Evolutionary conservation across 2,329 filamentous ascomycete genomes (phyloP).

Genomic region (Alternaria viburni): DNA sequence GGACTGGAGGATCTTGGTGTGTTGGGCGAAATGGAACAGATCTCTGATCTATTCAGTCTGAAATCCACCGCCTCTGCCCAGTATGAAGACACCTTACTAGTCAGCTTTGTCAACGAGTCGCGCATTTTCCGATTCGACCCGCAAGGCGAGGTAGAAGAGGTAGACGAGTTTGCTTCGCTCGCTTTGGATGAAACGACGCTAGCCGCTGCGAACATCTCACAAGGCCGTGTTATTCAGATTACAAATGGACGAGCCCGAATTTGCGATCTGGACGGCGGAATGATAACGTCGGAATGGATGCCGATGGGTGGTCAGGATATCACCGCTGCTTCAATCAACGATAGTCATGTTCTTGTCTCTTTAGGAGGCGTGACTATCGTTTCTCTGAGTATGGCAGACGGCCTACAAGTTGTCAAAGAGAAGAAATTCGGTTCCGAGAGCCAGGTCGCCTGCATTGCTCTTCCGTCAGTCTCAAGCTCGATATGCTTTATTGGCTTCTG

Average conservation of each 20-base stretch:
- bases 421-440: conserved; percentile 70
- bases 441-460: conserved; percentile 84
- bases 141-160: conserved; percentile 82
- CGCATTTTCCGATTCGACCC: conserved; percentile 78
- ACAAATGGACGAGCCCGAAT: conserved; percentile 69
- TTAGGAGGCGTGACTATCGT: conserved; percentile 75
- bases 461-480: conserved; percentile 67
- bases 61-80: conserved; percentile 57
- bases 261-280: conserved; percentile 63
- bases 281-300: conserved; percentile 66
- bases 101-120: conserved; percentile 84
- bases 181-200: conserved; percentile 74
- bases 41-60: conserved; percentile 75
- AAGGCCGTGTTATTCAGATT: conserved; percentile 74
- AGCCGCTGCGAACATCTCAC: conserved; percentile 68
- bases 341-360: conserved; percentile 73
- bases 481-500: conserved; percentile 87
- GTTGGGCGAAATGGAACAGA: conserved; percentile 77
- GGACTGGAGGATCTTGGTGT: conserved; percentile 87
- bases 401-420: conserved; percentile 63
- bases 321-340: conserved; percentile 78
- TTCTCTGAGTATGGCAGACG: conserved; percentile 67
- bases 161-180: conserved; percentile 77
- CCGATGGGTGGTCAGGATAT: conserved; percentile 62
- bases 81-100: conserved; percentile 73